A percentile compares a stretch with the other conserved stretches of the same genome.
Evolutionary conservation across 2,329 filamentous ascomycete species (phyloP).

Genomic region (Ophiostoma himal-ulmi): DNA sequence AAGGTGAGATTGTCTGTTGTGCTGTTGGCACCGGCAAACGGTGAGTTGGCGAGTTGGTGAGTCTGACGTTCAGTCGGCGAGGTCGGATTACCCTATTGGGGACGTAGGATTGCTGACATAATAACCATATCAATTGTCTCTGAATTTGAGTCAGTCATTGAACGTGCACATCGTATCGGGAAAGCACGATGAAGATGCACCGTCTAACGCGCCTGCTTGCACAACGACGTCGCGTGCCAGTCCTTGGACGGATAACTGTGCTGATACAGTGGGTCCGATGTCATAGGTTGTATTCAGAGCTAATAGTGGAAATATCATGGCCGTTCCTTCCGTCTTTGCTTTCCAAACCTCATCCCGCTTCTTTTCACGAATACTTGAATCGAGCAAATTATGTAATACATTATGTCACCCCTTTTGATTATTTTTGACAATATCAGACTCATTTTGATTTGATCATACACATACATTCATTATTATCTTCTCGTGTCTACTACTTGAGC

Average conservation of each 20-base stretch:
- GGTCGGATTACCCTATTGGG: background rate
- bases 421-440: background rate
- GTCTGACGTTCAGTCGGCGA: background rate
- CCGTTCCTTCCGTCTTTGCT: background rate
- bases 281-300: background rate
- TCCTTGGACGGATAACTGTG: background rate
- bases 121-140: background rate
- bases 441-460: background rate
- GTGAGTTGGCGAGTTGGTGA: background rate
- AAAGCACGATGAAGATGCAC: background rate
- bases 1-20: constrained; percentile 3
- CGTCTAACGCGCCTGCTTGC: background rate
- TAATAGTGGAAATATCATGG: background rate
- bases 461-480: background rate
- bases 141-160: background rate
- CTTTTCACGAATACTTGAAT: background rate
- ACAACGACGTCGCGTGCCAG: constrained; percentile 4
- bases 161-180: background rate
- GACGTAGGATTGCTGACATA: background rate
- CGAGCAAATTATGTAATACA: background rate
- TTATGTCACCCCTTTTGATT: background rate
- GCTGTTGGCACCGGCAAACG: background rate
- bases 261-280: background rate
- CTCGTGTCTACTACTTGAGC: background rate
- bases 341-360: background rate